A percentile compares a stretch with the other conserved stretches of the same genome.
Evolutionary conservation across 23 red algal genomes (phyloP).

Genomic region (Chondrus crispus): DNA sequence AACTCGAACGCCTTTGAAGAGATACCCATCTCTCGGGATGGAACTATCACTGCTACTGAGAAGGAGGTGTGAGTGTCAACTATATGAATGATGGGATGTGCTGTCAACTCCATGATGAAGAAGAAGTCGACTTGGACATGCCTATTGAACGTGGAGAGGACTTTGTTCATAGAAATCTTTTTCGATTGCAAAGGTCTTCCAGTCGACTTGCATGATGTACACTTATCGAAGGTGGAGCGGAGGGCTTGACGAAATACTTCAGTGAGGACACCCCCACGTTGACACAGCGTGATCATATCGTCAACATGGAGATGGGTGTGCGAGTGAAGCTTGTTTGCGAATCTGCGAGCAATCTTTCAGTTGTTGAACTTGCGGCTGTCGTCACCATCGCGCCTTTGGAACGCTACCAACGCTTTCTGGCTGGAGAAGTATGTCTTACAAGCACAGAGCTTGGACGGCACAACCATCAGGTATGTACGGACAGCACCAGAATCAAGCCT

Average conservation of each 20-base stretch:
- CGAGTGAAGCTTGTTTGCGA: neutral
- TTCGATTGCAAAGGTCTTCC: neutral
- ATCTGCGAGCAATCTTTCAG: neutral
- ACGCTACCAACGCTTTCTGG: neutral
- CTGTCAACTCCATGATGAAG: neutral
- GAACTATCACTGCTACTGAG: neutral
- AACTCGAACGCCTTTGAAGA: neutral
- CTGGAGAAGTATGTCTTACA: neutral
- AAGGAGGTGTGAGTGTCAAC: neutral
- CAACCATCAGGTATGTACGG: neutral
- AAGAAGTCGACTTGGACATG: constrained; percentile 37
- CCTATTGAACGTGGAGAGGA: neutral
- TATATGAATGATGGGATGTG: neutral
- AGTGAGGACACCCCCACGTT: neutral
- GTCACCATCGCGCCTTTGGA: neutral
- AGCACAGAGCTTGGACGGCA: neutral
- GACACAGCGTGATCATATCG: neutral
- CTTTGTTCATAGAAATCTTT: neutral
- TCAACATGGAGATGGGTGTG: neutral
- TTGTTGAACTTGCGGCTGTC: neutral
- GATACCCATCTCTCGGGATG: neutral
- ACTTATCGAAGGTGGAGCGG: neutral
- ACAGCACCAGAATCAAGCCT: neutral
- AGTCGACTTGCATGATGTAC: constrained; percentile 5
- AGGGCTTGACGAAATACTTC: neutral